These are phyloP conservation scores for Tinospora cordifolia DNA, from an alignment of 164 flowering plant genomes.

Conservation along the genomic window DNA sequence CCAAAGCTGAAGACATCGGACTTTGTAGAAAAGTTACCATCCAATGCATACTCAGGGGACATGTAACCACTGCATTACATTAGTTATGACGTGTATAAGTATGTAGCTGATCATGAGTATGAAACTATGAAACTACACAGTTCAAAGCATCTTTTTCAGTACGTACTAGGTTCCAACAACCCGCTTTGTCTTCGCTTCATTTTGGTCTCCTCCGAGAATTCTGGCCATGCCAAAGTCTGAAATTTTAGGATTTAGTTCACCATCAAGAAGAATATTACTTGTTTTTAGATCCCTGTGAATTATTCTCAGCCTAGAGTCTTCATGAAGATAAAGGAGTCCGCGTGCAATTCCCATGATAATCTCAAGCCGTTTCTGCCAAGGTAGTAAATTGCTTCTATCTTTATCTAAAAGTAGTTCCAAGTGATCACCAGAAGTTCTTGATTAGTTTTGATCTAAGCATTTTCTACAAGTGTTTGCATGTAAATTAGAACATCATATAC, in stretches of 20 bases:
- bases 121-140: neutral
- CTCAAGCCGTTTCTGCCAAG: conserved; percentile 13
- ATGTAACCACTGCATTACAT: conserved; percentile 18
- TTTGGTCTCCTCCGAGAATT: conserved; percentile 15
- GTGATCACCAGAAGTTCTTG: neutral
- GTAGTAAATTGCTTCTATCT: neutral
- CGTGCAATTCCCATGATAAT: conserved; percentile 19
- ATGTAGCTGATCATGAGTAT: neutral
- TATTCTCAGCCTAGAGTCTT: conserved; percentile 15
- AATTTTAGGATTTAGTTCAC: conserved; percentile 19
- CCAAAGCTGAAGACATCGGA: conserved; percentile 22
- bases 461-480: no score
- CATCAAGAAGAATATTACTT: conserved; percentile 16
- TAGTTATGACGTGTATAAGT: neutral
- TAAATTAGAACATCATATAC: neutral
- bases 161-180: conserved; percentile 26
- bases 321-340: conserved; percentile 24
- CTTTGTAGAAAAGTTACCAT: conserved; percentile 14
- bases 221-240: conserved; percentile 26
- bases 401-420: neutral
- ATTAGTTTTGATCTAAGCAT: conserved; percentile 7
- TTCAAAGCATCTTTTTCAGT: neutral
- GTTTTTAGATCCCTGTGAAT: conserved; percentile 20
- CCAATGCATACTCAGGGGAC: conserved; percentile 23
- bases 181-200: conserved; percentile 12